phyloP scores from a whole-genome alignment of 2,329 filamentous ascomycete genomes.

The Incumbomyces delicatus region DNA sequence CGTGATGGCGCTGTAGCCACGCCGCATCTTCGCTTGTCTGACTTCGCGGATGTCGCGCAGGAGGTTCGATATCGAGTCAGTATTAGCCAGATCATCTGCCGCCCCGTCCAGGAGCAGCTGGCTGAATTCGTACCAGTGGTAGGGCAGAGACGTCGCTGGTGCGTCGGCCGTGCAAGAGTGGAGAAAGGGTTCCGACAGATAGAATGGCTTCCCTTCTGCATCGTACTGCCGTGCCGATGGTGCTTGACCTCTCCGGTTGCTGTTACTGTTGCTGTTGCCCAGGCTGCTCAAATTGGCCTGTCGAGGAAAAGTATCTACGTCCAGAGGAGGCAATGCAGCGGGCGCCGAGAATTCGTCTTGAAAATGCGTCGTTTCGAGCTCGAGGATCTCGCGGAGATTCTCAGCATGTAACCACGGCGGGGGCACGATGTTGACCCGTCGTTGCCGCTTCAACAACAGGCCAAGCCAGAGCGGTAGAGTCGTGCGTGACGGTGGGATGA shows the following conservation, averaged over 20 bases:
- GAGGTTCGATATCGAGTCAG: conserved; percentile 64
- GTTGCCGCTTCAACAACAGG: conserved; percentile 85
- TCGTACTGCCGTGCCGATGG: conserved; percentile 23
- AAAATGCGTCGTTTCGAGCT: conserved; percentile 66
- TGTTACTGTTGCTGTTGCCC: conserved; percentile 6
- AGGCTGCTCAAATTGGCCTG: not conserved
- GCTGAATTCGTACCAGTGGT: conserved; percentile 89
- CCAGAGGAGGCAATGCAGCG: conserved; percentile 41
- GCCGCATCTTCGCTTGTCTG: conserved; percentile 77
- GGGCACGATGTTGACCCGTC: conserved; percentile 82
- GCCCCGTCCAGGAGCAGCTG: conserved; percentile 81
- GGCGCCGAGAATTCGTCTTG: conserved; percentile 67
- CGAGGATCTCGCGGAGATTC: conserved; percentile 66
- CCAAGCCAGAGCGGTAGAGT: conserved; percentile 88
- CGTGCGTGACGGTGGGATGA: conserved; percentile 72
- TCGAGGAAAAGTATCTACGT: conserved; percentile 4
- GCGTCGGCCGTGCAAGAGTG: conserved; percentile 62
- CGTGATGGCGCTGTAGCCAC: conserved; percentile 62
- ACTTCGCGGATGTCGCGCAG: conserved; percentile 78
- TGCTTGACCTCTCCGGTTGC: not conserved
- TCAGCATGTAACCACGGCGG: conserved; percentile 77
- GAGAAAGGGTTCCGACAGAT: conserved; percentile 63
- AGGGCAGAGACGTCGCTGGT: conserved; percentile 64
- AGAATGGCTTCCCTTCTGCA: conserved; percentile 32
- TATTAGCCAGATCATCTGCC: conserved; percentile 66